phyloP scores from a whole-genome alignment of 306 rosid genomes.

The Vigna hirtella region DNA sequence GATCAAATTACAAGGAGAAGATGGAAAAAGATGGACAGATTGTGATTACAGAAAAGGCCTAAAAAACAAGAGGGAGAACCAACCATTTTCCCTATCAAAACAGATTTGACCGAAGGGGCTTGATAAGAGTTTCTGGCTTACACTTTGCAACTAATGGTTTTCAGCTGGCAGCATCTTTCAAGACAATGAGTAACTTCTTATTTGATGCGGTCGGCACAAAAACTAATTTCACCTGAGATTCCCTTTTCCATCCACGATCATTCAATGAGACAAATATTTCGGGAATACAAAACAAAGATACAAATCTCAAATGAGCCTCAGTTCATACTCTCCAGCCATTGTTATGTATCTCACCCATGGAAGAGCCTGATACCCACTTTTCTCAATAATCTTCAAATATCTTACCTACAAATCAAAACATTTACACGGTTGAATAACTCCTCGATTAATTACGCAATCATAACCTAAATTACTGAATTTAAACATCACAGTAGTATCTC shows the following conservation, averaged over 20 bases:
- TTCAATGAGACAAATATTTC: slow-evolving; percentile 40
- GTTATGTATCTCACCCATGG: slow-evolving; percentile 99
- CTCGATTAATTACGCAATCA: slow-evolving; percentile 36
- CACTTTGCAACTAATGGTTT: slow-evolving; percentile 40
- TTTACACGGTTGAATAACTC: slow-evolving; percentile 25
- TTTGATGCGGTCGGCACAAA: slow-evolving; percentile 47
- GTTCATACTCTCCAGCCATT: slow-evolving; percentile 96
- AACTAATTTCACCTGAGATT: slow-evolving; percentile 24
- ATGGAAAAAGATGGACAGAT: slow-evolving; percentile 14
- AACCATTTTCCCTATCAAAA: slow-evolving; percentile 36
- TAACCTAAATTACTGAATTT: slow-evolving; percentile 1
- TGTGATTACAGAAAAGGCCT: slow-evolving; percentile 35
- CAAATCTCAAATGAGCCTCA: slow-evolving; percentile 78
- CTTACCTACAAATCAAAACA: slow-evolving; percentile 76
- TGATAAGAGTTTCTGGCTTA: slow-evolving; percentile 32
- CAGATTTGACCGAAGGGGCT: slow-evolving; percentile 38
- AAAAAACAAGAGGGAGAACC: background rate
- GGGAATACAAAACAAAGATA: slow-evolving; percentile 41
- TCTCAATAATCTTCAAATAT: slow-evolving; percentile 97
- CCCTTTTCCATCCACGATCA: slow-evolving; percentile 48
- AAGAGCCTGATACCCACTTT: slow-evolving; percentile 99
- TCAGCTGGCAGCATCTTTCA: slow-evolving; percentile 34
- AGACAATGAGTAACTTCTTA: slow-evolving; percentile 53
- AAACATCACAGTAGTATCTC: background rate
- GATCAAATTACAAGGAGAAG: slow-evolving; percentile 44